phyloP scores from a whole-genome alignment of 345 rosid genomes.

The Hibiscus trionum region DNA sequence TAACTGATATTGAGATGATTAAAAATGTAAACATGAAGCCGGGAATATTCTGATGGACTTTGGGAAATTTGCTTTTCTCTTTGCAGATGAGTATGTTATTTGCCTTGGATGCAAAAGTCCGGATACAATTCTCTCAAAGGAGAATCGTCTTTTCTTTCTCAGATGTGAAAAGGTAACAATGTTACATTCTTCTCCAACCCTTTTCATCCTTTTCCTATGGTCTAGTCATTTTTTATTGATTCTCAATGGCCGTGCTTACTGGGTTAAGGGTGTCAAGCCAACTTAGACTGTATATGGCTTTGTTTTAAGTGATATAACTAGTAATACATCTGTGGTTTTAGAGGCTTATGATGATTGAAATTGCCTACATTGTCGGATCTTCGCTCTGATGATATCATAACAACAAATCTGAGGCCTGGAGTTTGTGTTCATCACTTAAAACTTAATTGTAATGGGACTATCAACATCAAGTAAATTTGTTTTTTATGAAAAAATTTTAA shows the following conservation, averaged over 20 bases:
- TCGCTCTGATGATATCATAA: neutral
- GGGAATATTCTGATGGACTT: neutral
- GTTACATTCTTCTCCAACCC: neutral
- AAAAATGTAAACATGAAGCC: neutral
- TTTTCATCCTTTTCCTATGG: neutral
- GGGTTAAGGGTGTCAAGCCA: neutral
- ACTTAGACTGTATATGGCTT: neutral
- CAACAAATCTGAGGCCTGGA: neutral
- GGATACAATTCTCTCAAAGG: conserved; percentile 37
- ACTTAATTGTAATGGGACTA: too few relatives aligned
- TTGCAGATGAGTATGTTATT: conserved; percentile 38
- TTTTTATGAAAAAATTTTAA: neutral
- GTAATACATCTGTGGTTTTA: neutral
- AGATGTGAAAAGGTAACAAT: conserved; percentile 39
- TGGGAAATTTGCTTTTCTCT: neutral
- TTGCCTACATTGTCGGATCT: conserved; percentile 11
- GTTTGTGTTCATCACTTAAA: too few relatives aligned
- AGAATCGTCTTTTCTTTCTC: conserved; percentile 33
- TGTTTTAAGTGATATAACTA: neutral
- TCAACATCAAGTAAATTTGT: neutral
- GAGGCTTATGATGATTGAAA: conserved; percentile 6
- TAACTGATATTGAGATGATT: neutral
- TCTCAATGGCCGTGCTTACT: too few relatives aligned
- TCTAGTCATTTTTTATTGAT: neutral
- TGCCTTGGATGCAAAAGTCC: conserved; percentile 45